Base-by-base conservation (phyloP, 352 stramenopile species). In the Phytopythium vexans region DNA sequence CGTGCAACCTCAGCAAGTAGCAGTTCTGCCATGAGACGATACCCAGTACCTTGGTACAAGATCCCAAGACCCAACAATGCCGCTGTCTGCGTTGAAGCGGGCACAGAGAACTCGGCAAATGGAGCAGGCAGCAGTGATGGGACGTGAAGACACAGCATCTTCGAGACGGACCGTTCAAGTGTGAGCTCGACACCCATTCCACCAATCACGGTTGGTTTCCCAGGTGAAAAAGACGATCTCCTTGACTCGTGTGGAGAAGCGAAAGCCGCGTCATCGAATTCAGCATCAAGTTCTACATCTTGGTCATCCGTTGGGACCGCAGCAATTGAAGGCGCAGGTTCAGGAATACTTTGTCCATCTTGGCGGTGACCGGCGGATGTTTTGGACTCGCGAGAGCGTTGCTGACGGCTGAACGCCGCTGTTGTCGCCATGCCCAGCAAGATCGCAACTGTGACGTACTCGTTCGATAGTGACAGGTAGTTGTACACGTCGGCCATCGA, bases 401-500 rank as follows among this genome's bases (percentile, higher is more conserved):
- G 71, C 10, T 62, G 77, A 82, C 93, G 66, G 77, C 94, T 66
- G 31, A 95, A 86, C 47, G 87, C 82, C 58, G 96, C 97, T 16
- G 96, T 98, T 21, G 92, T 93, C 35, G 96, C 92, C 89, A 99
- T 97, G 8, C 97, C 97, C 3, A 99, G 81, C 48, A 99, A 83
- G 40, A 99, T 88, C 6, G 93, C 95, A 21, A 99, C 91, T 5
- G 95, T 99, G 11, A 97, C 97, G 45, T 96, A 97, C 41, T 99
- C 96, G 54, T 97, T 97, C 38, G 94, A 97, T 34, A 98, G 75
- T 10, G 93, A 98, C 15, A 99, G 63, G 69, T 99, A 99, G 51
- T 98, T 97, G 79, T 98, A 99, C n/a, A 99, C 92, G 70, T 99
- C 96, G 12, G 94, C 96, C 86, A 98, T 97, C 8, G 94, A 96